A percentile compares a stretch with the other conserved stretches of the same genome.
Evolutionary conservation across 2,329 filamentous ascomycete genomes (phyloP).

Genomic region (Cadophora gregata): DNA sequence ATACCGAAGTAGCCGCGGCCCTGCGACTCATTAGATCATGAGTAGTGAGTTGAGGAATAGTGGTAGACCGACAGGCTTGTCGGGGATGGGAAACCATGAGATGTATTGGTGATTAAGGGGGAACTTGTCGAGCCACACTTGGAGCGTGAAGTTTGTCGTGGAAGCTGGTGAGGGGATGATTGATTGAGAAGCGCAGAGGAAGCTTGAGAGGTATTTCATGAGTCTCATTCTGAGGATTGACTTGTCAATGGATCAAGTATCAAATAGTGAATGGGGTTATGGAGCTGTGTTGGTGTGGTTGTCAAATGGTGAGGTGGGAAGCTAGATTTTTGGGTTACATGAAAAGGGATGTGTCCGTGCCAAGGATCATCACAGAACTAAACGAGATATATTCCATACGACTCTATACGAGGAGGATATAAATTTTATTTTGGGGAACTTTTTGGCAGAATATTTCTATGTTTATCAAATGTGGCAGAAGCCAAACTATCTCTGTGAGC

Average conservation of each 20-base stretch:
- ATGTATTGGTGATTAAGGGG: conserved; percentile 16
- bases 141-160: conserved; percentile 13
- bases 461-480: not conserved
- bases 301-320: not conserved
- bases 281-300: not conserved
- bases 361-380: not conserved
- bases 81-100: conserved; percentile 10
- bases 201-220: conserved; percentile 13
- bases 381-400: not conserved
- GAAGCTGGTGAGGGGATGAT: not conserved
- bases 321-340: conserved; percentile 3
- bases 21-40: not conserved
- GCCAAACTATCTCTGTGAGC: not conserved
- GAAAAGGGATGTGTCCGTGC: not conserved
- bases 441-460: not conserved
- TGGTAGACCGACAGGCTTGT: not conserved
- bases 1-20: conserved; percentile 17
- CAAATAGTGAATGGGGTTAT: not conserved
- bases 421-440: not conserved
- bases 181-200: not conserved
- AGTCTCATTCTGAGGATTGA: not conserved
- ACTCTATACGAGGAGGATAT: not conserved
- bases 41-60: not conserved
- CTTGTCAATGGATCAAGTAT: not conserved
- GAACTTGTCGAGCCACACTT: conserved; percentile 19